A percentile compares a stretch with the other conserved stretches of the same genome.
Evolutionary conservation across 148 eudicot genomes (phyloP).

Genomic region (Rhododendron williamsianum): DNA sequence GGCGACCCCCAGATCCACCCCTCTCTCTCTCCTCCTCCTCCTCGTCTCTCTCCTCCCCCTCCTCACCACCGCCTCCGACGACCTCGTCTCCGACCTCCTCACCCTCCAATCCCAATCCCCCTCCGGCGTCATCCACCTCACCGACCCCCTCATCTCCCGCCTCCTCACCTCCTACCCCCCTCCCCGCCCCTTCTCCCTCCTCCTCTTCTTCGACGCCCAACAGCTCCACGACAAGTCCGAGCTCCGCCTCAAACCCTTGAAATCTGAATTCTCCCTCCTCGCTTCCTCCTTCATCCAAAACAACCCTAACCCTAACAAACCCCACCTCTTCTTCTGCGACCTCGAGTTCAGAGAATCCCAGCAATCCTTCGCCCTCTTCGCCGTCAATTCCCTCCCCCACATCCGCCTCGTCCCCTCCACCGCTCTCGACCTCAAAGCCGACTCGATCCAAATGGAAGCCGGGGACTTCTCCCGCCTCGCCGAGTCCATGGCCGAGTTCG

Average conservation of each 20-base stretch:
- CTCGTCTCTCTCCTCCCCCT: constrained; percentile 16
- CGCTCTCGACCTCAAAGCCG: constrained; percentile 18
- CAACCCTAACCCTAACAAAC: constrained; percentile 8
- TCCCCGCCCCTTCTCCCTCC: constrained; percentile 67
- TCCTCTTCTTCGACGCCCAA: constrained; percentile 85
- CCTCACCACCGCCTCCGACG: constrained; percentile 15
- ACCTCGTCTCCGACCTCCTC: constrained; percentile 45
- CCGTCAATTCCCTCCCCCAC: constrained; percentile 63
- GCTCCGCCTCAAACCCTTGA: constrained; percentile 61
- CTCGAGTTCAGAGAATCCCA: constrained; percentile 74
- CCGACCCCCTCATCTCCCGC: constrained; percentile 57
- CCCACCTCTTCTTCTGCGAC: constrained; percentile 58
- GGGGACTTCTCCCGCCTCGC: constrained; percentile 48
- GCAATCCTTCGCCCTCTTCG: constrained; percentile 44
- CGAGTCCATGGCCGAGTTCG: constrained; percentile 60
- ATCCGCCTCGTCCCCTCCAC: constrained; percentile 51
- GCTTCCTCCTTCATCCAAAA: constrained; percentile 51
- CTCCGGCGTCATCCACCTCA: constrained; percentile 62
- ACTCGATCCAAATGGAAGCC: constrained; percentile 49
- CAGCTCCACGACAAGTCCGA: constrained; percentile 76
- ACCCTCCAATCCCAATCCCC: constrained; percentile 61
- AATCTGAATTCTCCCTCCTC: constrained; percentile 60
- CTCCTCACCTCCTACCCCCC: constrained; percentile 38
- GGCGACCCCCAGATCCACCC: constrained; percentile 23
- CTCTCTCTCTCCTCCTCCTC: constrained; percentile 19